Evolutionary conservation across 1,284 basidiomycete genomes (phyloP).

Genomic region (Cutaneotrichosporon cyanovorans): DNA sequence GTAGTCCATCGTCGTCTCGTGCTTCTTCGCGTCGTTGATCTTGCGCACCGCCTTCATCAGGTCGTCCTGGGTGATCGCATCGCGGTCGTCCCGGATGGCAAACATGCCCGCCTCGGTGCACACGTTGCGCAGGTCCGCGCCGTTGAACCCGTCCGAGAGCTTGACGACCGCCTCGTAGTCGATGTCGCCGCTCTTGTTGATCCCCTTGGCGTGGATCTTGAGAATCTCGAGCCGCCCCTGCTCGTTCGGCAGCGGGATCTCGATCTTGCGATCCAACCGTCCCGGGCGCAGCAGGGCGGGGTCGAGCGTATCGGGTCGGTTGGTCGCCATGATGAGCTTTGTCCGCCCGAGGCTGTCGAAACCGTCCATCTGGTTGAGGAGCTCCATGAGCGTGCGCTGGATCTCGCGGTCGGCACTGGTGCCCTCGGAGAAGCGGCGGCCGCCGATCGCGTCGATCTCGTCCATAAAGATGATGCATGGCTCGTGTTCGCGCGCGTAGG

Average conservation of each 20-base stretch:
- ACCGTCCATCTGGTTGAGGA: conserved; percentile 99
- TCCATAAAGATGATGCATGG: conserved; percentile 67
- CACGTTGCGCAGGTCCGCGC: conserved; percentile 92
- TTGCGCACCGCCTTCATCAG: conserved; percentile 97
- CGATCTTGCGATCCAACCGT: conserved; percentile 94
- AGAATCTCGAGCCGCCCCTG: conserved; percentile 89
- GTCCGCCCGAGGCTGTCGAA: conserved; percentile 94
- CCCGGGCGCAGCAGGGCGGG: conserved; percentile 94
- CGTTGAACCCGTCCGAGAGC: conserved; percentile 89
- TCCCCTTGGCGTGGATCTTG: conserved; percentile 91
- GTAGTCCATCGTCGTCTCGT: conserved; percentile 55
- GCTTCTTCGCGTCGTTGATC: conserved; percentile 91
- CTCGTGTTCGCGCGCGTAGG: conserved; percentile 92
- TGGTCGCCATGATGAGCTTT: conserved; percentile 98
- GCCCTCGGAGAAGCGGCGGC: conserved; percentile 93
- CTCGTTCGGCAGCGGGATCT: conserved; percentile 96
- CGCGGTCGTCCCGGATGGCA: conserved; percentile 90
- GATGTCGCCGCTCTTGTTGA: conserved; percentile 91
- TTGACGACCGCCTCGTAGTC: conserved; percentile 98
- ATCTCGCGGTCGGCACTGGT: conserved; percentile 98
- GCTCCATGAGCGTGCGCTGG: conserved; percentile 97
- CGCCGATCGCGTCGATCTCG: conserved; percentile 96
- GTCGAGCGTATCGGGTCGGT: conserved; percentile 93
- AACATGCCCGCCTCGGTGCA: conserved; percentile 99
- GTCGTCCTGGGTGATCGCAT: conserved; percentile 88